phyloP scores from a whole-genome alignment of 176 grass and related monocot genomes.

The Oryza glaberrima region DNA sequence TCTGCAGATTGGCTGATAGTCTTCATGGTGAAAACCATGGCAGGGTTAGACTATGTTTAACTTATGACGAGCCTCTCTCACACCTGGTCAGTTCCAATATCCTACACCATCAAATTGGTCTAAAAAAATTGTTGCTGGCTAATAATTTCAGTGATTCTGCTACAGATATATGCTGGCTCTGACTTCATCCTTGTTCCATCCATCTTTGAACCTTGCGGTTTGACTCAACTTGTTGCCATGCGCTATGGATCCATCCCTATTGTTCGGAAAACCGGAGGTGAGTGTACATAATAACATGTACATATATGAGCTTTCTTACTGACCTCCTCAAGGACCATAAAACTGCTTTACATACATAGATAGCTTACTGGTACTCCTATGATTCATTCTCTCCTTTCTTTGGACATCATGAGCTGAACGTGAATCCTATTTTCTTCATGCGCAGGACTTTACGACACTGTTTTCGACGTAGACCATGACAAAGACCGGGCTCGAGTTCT shows the following conservation, averaged over 20 bases:
- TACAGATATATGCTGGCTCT: constrained; percentile 86
- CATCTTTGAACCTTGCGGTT: constrained; percentile 87
- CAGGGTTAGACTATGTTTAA: constrained; percentile 62
- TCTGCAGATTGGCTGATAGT: constrained; percentile 61
- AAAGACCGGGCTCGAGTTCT: constrained; percentile 62
- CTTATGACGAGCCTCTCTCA: constrained; percentile 88
- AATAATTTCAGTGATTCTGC: constrained; percentile 9
- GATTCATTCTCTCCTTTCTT: background rate
- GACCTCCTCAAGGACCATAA: no score
- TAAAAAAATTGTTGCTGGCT: background rate
- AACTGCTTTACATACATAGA: background rate
- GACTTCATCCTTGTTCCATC: constrained; percentile 94
- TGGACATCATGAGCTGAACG: background rate
- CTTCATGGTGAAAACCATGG: constrained; percentile 71
- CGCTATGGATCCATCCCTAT: constrained; percentile 83
- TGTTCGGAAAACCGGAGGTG: constrained; percentile 92
- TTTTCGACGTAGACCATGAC: constrained; percentile 81
- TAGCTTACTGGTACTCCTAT: constrained; percentile 14
- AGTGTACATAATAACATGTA: constrained; percentile 5
- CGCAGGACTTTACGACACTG: constrained; percentile 83
- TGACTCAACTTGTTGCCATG: constrained; percentile 93
- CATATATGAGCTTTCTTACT: no score
- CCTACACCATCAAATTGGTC: background rate
- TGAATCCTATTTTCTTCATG: background rate
- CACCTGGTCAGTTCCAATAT: constrained; percentile 62